Conservation (phyloP, 2,329 filamentous ascomycete species). For the Aspergillus piperis region DNA sequence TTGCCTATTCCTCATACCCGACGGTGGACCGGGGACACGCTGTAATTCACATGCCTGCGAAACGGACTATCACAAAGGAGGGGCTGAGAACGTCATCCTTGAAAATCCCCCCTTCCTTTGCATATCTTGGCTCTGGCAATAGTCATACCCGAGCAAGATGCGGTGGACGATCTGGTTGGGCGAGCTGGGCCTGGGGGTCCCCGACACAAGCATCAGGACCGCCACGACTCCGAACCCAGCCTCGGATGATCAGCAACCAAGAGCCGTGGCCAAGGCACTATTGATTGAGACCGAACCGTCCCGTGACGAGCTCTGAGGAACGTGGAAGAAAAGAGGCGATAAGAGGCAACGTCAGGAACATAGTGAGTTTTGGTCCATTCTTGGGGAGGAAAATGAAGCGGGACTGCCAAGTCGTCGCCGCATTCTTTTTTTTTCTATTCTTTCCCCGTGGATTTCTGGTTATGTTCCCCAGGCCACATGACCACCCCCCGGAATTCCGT, state of each 20-base stretch:
- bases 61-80: slow-evolving; percentile 18
- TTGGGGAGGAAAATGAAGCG: not conserved
- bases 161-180: slow-evolving; percentile 10
- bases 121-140: slow-evolving; percentile 28
- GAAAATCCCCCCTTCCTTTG: slow-evolving; percentile 23
- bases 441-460: too few species aligned
- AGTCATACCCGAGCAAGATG: slow-evolving; percentile 10
- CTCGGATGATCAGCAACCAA: slow-evolving; percentile 36
- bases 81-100: slow-evolving; percentile 33
- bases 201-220: slow-evolving; percentile 20
- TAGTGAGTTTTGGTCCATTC: not conserved
- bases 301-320: slow-evolving; percentile 14
- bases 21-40: slow-evolving; percentile 11
- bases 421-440: not conserved
- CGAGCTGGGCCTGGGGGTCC: slow-evolving; percentile 9
- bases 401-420: not conserved
- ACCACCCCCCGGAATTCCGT: not conserved
- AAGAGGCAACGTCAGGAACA: not conserved
- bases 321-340: not conserved
- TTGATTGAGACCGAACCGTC: slow-evolving; percentile 9
- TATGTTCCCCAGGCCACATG: not conserved
- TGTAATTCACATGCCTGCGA: slow-evolving; percentile 12
- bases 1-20: slow-evolving; percentile 4
- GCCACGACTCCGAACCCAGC: slow-evolving; percentile 30
- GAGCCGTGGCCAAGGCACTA: slow-evolving; percentile 22